Evolutionary conservation across 305 asterid genomes (phyloP).

Genomic region (Euphrasia arctica): DNA sequence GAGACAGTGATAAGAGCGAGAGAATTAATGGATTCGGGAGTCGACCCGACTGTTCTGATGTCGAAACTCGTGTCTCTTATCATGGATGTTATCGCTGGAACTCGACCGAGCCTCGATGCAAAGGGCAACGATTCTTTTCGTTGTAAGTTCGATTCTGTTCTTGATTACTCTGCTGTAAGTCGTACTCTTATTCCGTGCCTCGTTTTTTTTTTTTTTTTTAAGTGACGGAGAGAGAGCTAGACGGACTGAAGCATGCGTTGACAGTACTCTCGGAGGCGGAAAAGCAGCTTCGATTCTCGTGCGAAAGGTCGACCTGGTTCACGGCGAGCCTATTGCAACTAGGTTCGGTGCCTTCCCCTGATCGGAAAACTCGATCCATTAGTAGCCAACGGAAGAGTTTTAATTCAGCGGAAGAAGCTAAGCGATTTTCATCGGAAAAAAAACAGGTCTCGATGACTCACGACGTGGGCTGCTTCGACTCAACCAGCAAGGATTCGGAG

Average conservation of each 20-base stretch:
- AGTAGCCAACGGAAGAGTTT: conserved; percentile 63
- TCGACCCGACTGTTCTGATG: conserved; percentile 80
- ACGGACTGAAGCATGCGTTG: conserved; percentile 73
- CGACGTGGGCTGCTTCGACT: conserved; percentile 25
- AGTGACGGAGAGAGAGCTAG: conserved; percentile 75
- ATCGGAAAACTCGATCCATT: conserved; percentile 56
- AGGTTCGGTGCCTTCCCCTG: conserved; percentile 70
- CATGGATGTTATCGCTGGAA: conserved; percentile 89
- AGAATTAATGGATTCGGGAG: conserved; percentile 83
- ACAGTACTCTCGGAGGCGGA: conserved; percentile 85
- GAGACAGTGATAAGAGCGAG: conserved; percentile 86
- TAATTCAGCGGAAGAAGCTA: conserved; percentile 46
- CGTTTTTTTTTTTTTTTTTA: conserved; percentile 14
- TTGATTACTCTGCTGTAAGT: not conserved
- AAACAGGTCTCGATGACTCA: conserved; percentile 24
- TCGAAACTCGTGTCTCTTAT: conserved; percentile 88
- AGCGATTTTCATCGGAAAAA: conserved; percentile 34
- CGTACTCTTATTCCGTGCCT: too few relatives aligned
- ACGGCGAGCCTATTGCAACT: conserved; percentile 81
- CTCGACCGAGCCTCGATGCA: conserved; percentile 42
- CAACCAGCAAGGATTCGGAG: conserved; percentile 48
- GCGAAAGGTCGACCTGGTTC: conserved; percentile 93
- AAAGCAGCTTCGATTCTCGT: conserved; percentile 74
- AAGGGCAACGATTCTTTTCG: conserved; percentile 41
- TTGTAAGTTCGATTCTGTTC: conserved; percentile 49